These are phyloP conservation scores for Suhomyces yuchorum DNA, from an alignment of 1,139 yeast genomes.

Conservation along the genomic window DNA sequence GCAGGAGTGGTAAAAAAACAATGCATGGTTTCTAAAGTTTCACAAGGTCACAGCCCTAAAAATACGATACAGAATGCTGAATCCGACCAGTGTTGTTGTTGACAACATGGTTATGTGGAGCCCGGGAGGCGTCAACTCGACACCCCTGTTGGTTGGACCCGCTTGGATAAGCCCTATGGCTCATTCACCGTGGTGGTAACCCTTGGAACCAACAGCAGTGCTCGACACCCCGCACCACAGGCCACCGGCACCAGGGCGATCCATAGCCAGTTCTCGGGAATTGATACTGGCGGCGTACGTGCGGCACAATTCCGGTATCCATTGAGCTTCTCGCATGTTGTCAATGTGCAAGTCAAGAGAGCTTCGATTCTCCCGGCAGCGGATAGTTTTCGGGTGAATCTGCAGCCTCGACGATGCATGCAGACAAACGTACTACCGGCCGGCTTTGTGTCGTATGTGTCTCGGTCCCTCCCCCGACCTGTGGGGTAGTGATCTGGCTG, in stretches of 20 bases:
- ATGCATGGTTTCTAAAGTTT: background rate
- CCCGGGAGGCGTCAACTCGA: background rate
- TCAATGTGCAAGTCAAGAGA: background rate
- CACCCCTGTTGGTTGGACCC: background rate
- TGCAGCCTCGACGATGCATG: background rate
- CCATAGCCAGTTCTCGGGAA: background rate
- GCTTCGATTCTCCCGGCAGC: background rate
- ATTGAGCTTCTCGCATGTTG: background rate
- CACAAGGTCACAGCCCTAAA: background rate
- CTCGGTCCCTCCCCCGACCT: background rate
- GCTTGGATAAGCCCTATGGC: background rate
- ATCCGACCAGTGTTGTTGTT: background rate
- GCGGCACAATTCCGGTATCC: background rate
- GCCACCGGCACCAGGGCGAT: background rate
- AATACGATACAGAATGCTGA: background rate
- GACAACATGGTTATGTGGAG: background rate
- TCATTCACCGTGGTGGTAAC: too few relatives aligned
- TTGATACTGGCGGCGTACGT: background rate
- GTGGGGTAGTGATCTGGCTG: background rate
- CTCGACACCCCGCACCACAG: background rate
- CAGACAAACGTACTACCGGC: background rate
- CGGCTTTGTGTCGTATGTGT: background rate
- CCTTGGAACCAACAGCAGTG: background rate
- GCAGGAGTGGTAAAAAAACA: background rate
- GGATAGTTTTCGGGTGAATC: background rate